Evolutionary conservation across 2,329 filamentous ascomycete genomes (phyloP).

Genomic region (Thyridium curvatum): DNA sequence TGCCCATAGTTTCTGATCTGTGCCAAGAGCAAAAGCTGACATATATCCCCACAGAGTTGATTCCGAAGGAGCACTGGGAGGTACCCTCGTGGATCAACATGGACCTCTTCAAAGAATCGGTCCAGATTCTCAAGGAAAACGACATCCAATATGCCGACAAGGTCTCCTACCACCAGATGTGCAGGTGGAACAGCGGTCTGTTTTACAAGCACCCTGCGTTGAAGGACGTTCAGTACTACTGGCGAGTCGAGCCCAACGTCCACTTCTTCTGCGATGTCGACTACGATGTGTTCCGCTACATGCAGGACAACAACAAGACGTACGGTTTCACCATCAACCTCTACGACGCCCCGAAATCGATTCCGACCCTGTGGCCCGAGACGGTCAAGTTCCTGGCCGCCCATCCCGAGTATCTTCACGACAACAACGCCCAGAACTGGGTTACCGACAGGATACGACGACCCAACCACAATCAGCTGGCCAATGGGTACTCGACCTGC

Average conservation of each 20-base stretch:
- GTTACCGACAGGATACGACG: constrained; percentile 70
- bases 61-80: constrained; percentile 94
- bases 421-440: constrained; percentile 85
- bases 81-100: constrained; percentile 87
- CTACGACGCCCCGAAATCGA: constrained; percentile 83
- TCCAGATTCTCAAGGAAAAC: constrained; percentile 74
- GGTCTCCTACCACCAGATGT: constrained; percentile 97
- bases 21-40: constrained; percentile 1
- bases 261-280: constrained; percentile 99
- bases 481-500: constrained; percentile 93
- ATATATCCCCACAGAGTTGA: constrained; percentile 52
- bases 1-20: too few relatives aligned
- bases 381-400: constrained; percentile 84
- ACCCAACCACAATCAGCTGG: constrained; percentile 72
- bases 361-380: constrained; percentile 90
- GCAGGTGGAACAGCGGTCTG: constrained; percentile 95
- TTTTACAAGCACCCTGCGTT: constrained; percentile 96
- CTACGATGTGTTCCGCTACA: constrained; percentile 97
- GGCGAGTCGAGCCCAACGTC: constrained; percentile 97
- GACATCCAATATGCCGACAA: constrained; percentile 86
- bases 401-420: constrained; percentile 72
- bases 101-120: constrained; percentile 79
- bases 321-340: constrained; percentile 98
- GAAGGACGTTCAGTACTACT: constrained; percentile 81
- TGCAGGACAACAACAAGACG: constrained; percentile 97